phyloP scores from a whole-genome alignment of 2,329 filamentous ascomycete species.

The Grosmannia penicillata region DNA sequence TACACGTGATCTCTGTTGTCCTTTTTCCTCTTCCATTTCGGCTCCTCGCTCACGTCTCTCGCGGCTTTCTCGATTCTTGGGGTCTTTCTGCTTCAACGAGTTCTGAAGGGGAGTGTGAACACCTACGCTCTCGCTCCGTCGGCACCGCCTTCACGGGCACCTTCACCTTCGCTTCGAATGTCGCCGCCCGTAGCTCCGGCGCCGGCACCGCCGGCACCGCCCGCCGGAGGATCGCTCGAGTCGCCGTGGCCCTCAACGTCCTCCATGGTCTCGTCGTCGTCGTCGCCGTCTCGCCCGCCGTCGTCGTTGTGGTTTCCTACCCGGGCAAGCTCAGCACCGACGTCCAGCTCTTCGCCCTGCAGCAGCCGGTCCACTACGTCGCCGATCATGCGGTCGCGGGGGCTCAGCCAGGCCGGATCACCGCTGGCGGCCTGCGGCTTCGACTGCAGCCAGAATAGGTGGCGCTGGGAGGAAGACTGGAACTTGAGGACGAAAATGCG shows the following conservation, averaged over 20 bases:
- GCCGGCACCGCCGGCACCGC: conserved; percentile 64
- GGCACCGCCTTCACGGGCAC: conserved; percentile 79
- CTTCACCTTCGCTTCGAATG: conserved; percentile 76
- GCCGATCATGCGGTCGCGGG: conserved; percentile 73
- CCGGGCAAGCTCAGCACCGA: conserved; percentile 55
- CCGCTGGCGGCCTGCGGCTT: conserved; percentile 59
- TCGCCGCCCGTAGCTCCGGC: conserved; percentile 82
- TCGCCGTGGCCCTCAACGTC: conserved; percentile 55
- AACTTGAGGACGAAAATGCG: conserved; percentile 93
- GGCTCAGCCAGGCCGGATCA: conserved; percentile 66
- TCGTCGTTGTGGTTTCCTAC: conserved; percentile 35
- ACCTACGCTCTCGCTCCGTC: conserved; percentile 99
- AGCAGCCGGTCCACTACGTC: conserved; percentile 73
- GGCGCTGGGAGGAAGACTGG: conserved; percentile 73
- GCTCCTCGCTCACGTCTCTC: not conserved
- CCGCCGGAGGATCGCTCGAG: conserved; percentile 39
- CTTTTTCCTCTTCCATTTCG: not conserved
- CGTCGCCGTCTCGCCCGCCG: conserved; percentile 35
- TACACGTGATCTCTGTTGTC: not conserved
- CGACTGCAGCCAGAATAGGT: conserved; percentile 95
- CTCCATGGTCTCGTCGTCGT: conserved; percentile 66
- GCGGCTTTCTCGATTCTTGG: conserved; percentile 1
- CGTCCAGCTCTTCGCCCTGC: conserved; percentile 78
- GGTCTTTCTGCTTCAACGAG: not conserved
- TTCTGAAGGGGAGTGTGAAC: conserved; percentile 19